Conservation (phyloP, 805 yeast species). For the Lipomyces yamadae region DNA sequence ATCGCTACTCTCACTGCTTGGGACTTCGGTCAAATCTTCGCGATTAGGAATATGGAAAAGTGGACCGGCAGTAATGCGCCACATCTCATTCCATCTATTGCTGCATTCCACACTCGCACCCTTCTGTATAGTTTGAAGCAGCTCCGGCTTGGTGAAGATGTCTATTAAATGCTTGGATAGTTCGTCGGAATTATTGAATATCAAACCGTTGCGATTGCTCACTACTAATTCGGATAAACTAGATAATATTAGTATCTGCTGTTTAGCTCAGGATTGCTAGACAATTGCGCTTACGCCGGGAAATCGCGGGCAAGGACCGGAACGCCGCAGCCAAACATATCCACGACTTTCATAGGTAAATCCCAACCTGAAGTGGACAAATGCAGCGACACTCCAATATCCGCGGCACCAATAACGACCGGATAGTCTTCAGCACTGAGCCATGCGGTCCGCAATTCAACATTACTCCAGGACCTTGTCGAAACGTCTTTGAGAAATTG, state of each 20-base stretch:
- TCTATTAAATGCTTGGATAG: conserved; percentile 48
- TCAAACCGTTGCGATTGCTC: conserved; percentile 70
- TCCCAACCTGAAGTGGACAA: conserved; percentile 91
- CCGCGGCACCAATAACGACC: conserved; percentile 70
- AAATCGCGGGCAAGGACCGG: conserved; percentile 84
- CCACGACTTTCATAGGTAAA: conserved; percentile 96
- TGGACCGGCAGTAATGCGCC: conserved; percentile 61
- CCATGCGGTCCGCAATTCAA: conserved; percentile 74
- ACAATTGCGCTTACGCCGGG: conserved; percentile 54
- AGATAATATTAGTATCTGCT: background rate
- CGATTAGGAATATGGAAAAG: conserved; percentile 42
- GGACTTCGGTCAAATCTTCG: conserved; percentile 31
- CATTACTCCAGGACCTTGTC: conserved; percentile 52
- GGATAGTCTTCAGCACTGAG: conserved; percentile 80
- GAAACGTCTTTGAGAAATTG: conserved; percentile 58
- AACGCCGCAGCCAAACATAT: conserved; percentile 92
- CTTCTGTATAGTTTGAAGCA: conserved; percentile 51
- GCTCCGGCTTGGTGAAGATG: conserved; percentile 43
- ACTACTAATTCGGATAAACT: conserved; percentile 70
- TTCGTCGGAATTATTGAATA: conserved; percentile 52
- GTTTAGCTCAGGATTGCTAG: background rate
- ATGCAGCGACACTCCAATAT: conserved; percentile 88
- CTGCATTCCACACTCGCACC: conserved; percentile 80
- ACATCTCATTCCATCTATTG: conserved; percentile 74
- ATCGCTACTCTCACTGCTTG: conserved; percentile 33